Evolutionary conservation across 768 basidiomycete genomes (phyloP).

Genomic region (Cystofilobasidium capitatum): DNA sequence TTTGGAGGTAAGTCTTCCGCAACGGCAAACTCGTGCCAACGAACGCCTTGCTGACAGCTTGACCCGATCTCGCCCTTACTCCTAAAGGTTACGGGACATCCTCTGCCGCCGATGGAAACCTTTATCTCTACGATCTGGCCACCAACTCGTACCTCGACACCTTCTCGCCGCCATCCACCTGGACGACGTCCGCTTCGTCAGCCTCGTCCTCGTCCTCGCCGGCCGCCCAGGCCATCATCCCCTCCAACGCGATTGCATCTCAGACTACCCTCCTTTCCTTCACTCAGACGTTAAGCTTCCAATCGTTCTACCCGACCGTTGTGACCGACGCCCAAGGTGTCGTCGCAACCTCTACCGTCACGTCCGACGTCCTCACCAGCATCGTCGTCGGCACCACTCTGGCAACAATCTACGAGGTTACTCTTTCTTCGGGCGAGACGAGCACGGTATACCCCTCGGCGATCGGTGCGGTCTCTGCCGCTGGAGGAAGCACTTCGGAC

Average conservation of each 20-base stretch:
- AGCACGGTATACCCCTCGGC: not conserved
- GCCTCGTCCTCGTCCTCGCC: not conserved
- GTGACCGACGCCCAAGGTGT: not conserved
- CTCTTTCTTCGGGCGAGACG: not conserved
- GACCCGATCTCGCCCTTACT: not conserved
- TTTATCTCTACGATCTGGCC: conserved; percentile 25
- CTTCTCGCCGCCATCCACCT: conserved; percentile 16
- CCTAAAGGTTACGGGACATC: conserved; percentile 18
- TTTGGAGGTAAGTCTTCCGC: conserved; percentile 19
- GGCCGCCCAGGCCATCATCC: not conserved
- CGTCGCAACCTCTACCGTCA: not conserved
- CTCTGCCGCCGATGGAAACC: conserved; percentile 15
- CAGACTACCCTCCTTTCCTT: not conserved
- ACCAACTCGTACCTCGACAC: conserved; percentile 21
- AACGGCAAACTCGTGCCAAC: not conserved
- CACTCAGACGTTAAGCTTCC: not conserved
- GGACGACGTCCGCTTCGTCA: not conserved
- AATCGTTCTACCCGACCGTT: not conserved
- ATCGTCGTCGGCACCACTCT: not conserved
- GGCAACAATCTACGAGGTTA: not conserved
- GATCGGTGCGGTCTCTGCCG: not conserved
- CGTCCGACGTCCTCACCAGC: not conserved
- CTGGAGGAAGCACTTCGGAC: not conserved
- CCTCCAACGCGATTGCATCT: not conserved
- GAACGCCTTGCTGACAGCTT: not conserved